Evolutionary conservation across 768 basidiomycete genomes (phyloP), one percentile per base, ranked within the genome.

Genomic region (Pleurotus ostreatus): DNA sequence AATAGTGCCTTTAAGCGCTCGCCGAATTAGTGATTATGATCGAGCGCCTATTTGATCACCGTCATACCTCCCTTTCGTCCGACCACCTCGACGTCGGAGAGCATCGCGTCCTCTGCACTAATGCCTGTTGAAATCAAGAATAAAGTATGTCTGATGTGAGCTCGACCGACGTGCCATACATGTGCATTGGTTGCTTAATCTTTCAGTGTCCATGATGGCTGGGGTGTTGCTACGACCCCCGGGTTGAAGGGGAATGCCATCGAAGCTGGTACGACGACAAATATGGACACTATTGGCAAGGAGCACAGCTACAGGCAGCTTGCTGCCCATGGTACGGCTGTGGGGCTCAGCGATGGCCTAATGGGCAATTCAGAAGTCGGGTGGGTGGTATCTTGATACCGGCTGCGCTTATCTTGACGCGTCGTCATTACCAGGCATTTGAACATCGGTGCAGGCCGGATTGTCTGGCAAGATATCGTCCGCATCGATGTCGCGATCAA

Each of bases 341-440:
- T 97, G 4, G 94, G 94, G 1, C 78, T 98, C 55, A 92, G 78
- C 63, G 95, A 97, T 44, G 95, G 94, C 0, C 81, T 97, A 54
- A 98, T 98, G 95, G 95, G 94, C 13, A 96, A 98, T 75, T 96
- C 94, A 2, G 94, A 98, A 74, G 94, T 97, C 60, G 95, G 94
- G 92, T 94, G 65, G 57, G 90, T 74, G 15, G 11, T 40, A 30
- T 37, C 4, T 26, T 22, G 48, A 5, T 39, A 18, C 12, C 9
- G 8, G 16, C 15, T 34, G 22, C n/a, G 13, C 51, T 56, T 4
- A 43, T 39, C 40, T 40, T 49, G 18, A 37, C 30, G 30, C 30
- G 9, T 30, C 18, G 26, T 37, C 18, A 46, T 22, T 47, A 57
- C n/a, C 58, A 96, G 94, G 3, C 94, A 97, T 67, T 74, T 97